phyloP scores from a whole-genome alignment of 495 filamentous ascomycete genomes.

The Penicillium robsamsonii region DNA sequence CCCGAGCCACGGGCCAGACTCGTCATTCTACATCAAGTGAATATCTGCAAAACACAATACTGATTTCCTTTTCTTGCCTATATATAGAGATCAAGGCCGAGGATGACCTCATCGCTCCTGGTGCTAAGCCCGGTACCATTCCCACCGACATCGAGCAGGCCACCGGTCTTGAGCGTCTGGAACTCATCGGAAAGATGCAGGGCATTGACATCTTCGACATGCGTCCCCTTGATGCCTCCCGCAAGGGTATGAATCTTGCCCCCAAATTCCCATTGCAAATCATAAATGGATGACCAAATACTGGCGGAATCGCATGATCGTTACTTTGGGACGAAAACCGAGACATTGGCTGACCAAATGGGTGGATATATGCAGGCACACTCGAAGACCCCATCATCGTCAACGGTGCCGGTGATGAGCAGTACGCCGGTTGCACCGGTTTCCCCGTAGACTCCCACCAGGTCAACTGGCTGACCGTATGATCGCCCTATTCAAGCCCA shows the following conservation, averaged over 20 bases:
- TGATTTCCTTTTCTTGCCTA: slow-evolving; percentile 9
- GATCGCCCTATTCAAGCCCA: slow-evolving; percentile 24
- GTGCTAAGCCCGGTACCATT: slow-evolving; percentile 76
- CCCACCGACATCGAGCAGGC: slow-evolving; percentile 92
- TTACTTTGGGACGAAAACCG: background rate
- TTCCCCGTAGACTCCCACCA: slow-evolving; percentile 86
- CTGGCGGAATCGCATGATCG: background rate
- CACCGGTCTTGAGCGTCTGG: slow-evolving; percentile 95
- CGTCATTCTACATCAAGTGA: background rate
- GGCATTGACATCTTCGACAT: slow-evolving; percentile 98
- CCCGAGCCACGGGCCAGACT: slow-evolving; percentile 5
- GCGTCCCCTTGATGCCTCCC: slow-evolving; percentile 88
- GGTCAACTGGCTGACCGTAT: slow-evolving; percentile 85
- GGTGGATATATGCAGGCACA: slow-evolving; percentile 59
- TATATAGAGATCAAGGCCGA: slow-evolving; percentile 76
- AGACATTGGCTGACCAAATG: slow-evolving; percentile 10
- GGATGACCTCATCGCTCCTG: slow-evolving; percentile 79
- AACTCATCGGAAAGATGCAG: slow-evolving; percentile 99
- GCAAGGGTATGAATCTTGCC: slow-evolving; percentile 60
- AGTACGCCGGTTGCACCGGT: slow-evolving; percentile 95
- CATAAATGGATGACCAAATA: slow-evolving; percentile 1
- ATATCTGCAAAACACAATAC: background rate
- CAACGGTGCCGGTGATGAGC: slow-evolving; percentile 88
- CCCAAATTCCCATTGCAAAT: background rate
- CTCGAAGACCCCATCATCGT: slow-evolving; percentile 86